These are phyloP conservation scores for Panicum virgatum DNA, from an alignment of 202 grass and related monocot genomes.

Conservation along the genomic window DNA sequence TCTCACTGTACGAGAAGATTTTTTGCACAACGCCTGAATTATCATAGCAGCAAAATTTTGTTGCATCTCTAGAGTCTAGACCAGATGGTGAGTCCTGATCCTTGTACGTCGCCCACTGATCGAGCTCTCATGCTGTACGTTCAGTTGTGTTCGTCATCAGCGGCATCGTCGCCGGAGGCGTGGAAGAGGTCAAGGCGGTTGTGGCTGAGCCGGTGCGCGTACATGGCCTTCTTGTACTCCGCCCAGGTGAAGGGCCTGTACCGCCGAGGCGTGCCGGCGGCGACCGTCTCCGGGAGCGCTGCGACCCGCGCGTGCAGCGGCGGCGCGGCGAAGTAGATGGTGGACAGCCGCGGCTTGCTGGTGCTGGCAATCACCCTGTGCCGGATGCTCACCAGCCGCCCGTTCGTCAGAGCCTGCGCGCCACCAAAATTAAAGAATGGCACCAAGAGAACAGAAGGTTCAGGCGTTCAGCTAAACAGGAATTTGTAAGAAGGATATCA, in stretches of 20 bases:
- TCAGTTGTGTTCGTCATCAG: neutral
- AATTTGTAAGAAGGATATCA: neutral
- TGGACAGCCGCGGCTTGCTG: conserved; percentile 55
- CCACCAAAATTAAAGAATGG: neutral
- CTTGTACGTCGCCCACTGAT: no score
- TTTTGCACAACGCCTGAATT: no score
- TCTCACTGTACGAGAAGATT: neutral
- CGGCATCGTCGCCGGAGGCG: neutral
- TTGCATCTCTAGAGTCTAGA: no score
- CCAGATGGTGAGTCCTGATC: no score
- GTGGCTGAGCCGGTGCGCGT: conserved; percentile 67
- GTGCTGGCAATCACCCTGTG: conserved; percentile 83
- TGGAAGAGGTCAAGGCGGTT: conserved; percentile 76
- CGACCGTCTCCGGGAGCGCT: conserved; percentile 51
- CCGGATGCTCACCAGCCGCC: conserved; percentile 70
- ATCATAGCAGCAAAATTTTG: no score
- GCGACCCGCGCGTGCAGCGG: conserved; percentile 51
- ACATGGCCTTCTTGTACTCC: conserved; percentile 97
- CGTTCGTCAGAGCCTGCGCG: conserved; percentile 80
- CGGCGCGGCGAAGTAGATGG: conserved; percentile 80
- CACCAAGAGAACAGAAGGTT: neutral
- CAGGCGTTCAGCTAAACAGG: neutral
- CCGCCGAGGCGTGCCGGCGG: conserved; percentile 19
- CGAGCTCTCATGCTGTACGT: neutral
- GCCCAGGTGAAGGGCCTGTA: conserved; percentile 82